Evolutionary conservation across 2,329 filamentous ascomycete genomes (phyloP).

Genomic region (Plectosphaerella sp.): DNA sequence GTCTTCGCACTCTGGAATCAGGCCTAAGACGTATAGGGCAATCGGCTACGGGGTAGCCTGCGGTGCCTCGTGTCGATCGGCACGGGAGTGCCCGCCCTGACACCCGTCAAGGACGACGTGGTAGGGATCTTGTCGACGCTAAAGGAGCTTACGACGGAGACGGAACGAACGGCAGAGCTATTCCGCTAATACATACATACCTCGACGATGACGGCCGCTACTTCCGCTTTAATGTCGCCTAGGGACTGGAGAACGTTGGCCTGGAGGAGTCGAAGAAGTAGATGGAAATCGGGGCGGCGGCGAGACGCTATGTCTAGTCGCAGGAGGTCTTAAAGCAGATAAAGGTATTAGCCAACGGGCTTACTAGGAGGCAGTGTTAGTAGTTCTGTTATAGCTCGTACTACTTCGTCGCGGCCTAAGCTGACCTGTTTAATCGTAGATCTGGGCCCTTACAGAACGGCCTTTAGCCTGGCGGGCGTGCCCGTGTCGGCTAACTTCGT

Average conservation of each 20-base stretch:
- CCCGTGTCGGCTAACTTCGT: constrained; percentile 15
- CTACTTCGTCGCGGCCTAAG: too few relatives aligned
- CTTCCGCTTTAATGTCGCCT: constrained; percentile 39
- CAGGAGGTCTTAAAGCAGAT: constrained; percentile 1
- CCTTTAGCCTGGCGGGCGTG: constrained; percentile 12
- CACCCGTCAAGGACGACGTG: background rate
- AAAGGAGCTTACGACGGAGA: constrained; percentile 28
- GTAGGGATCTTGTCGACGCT: constrained; percentile 1
- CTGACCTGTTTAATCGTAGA: constrained; percentile 4
- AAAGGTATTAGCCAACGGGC: too few relatives aligned
- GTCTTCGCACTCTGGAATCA: background rate
- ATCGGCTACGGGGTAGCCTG: background rate
- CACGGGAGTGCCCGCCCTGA: background rate
- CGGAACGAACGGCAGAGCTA: constrained; percentile 29
- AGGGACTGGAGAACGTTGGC: constrained; percentile 32
- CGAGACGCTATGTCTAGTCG: constrained; percentile 4
- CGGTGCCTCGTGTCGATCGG: background rate
- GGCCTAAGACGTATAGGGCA: background rate
- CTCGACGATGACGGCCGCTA: constrained; percentile 24
- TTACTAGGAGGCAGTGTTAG: background rate
- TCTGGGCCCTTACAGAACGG: constrained; percentile 9
- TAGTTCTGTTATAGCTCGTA: too few relatives aligned
- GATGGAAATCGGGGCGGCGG: constrained; percentile 13
- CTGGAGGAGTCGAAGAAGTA: constrained; percentile 25
- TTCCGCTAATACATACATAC: constrained; percentile 20